These are phyloP conservation scores for Tubosaeta brunneosetosa DNA, from an alignment of 768 basidiomycete genomes.

Conservation along the genomic window DNA sequence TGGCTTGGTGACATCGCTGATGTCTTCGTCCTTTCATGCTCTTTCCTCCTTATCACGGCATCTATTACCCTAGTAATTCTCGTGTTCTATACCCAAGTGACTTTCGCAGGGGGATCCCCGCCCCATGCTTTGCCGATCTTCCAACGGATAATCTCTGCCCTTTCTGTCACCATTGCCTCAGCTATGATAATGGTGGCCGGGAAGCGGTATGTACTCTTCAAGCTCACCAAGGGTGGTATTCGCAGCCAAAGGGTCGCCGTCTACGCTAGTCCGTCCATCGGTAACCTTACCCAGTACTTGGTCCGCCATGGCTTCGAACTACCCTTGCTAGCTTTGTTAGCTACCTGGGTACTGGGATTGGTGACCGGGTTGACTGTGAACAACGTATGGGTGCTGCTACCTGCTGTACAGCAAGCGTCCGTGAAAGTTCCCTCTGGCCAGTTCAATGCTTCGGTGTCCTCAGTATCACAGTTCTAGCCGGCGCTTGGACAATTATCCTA, in stretches of 20 bases:
- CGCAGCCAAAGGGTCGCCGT: conserved; percentile 11
- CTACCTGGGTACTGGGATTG: conserved; percentile 12
- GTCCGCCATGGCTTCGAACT: conserved; percentile 4
- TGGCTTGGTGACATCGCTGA: conserved; percentile 6
- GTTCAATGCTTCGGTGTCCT: not conserved
- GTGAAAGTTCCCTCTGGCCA: conserved; percentile 3
- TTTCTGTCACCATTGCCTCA: conserved; percentile 10
- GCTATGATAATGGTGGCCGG: conserved; percentile 12
- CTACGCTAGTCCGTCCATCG: conserved; percentile 9
- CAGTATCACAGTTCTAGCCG: not conserved
- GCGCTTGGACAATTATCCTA: conserved; percentile 2
- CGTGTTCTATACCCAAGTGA: not conserved
- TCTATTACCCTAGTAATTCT: not conserved
- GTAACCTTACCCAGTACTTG: conserved; percentile 6
- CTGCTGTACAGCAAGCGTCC: conserved; percentile 8
- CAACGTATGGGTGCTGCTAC: conserved; percentile 5
- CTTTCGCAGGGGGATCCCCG: not conserved
- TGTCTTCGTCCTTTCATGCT: conserved; percentile 7
- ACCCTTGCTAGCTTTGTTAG: conserved; percentile 7
- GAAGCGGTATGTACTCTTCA: conserved; percentile 17
- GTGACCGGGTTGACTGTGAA: conserved; percentile 10
- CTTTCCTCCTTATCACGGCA: not conserved
- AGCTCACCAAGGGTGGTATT: conserved; percentile 8
- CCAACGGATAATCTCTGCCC: conserved; percentile 8
- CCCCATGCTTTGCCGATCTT: not conserved